Conservation (phyloP, 495 filamentous ascomycete genomes). For the Tirmania nivea region DNA sequence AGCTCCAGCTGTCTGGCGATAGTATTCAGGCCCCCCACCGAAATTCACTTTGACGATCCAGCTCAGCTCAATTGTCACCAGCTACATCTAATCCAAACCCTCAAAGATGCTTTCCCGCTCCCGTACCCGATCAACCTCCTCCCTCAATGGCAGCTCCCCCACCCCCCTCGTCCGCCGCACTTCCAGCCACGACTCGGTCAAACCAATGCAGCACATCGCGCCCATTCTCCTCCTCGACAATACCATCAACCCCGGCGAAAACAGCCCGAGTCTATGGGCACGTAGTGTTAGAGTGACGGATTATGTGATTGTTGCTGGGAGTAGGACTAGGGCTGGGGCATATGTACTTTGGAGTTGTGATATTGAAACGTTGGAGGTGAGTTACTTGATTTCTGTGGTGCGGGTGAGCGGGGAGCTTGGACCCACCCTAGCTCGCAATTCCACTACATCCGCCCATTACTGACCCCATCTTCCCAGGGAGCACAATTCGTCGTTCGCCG, state of each 20-base stretch:
- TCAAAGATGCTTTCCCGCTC: not conserved
- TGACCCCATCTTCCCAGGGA: not conserved
- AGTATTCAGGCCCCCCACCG: too few relatives aligned
- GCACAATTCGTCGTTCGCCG: constrained; percentile 15
- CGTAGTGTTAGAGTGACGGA: constrained; percentile 43
- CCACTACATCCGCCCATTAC: too few relatives aligned
- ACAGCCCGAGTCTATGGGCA: constrained; percentile 44
- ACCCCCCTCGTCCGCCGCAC: not conserved
- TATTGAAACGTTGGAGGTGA: constrained; percentile 46
- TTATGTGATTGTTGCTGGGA: constrained; percentile 40
- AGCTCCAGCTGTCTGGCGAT: too few relatives aligned
- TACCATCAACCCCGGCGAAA: constrained; percentile 39
- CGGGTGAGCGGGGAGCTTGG: not conserved
- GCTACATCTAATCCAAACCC: too few relatives aligned
- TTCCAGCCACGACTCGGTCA: not conserved
- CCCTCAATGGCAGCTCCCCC: constrained; percentile 1
- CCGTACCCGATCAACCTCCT: constrained; percentile 1
- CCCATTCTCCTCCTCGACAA: constrained; percentile 50
- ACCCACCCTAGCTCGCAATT: too few relatives aligned
- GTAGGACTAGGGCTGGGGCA: constrained; percentile 38
- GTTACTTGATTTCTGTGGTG: constrained; percentile 7
- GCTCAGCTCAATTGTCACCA: too few relatives aligned
- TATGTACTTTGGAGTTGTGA: constrained; percentile 59
- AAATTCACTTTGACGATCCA: too few relatives aligned
- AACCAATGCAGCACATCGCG: constrained; percentile 7